These are phyloP conservation scores for Cyclotella kingstonii DNA, from an alignment of 108 stramenopile species.

Conservation along the genomic window DNA sequence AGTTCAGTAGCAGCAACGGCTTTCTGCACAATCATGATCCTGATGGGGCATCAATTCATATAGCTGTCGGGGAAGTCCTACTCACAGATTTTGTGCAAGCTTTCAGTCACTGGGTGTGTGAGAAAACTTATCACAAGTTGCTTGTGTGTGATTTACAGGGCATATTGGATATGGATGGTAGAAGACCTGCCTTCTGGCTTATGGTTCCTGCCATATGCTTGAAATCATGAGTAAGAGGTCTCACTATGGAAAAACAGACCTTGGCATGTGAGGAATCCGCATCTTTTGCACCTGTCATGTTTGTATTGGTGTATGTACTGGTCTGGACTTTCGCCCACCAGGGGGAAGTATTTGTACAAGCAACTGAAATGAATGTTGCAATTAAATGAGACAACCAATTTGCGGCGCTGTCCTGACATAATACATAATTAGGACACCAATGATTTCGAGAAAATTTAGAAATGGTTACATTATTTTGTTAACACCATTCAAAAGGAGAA, in stretches of 20 bases:
- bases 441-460: too few species aligned
- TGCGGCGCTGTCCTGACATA: too few species aligned
- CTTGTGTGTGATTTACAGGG: conserved; percentile 43
- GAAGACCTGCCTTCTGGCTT: conserved; percentile 26
- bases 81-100: conserved; percentile 47
- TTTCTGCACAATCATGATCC: conserved; percentile 16
- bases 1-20: conserved; percentile 57
- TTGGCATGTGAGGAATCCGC: conserved; percentile 34
- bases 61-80: conserved; percentile 31
- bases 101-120: conserved; percentile 47
- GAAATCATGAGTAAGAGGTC: conserved; percentile 5
- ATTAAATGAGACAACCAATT: too few species aligned
- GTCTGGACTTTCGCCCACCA: conserved; percentile 18
- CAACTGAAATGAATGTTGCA: too few species aligned
- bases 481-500: too few species aligned
- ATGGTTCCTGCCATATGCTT: conserved; percentile 42
- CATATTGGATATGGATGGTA: conserved; percentile 31
- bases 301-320: conserved; percentile 32
- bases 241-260: conserved; percentile 44
- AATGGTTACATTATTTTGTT: too few species aligned
- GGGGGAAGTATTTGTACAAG: too few species aligned
- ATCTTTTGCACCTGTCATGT: conserved; percentile 29
- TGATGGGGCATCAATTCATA: conserved; percentile 12
- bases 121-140: conserved; percentile 15
- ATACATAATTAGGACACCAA: too few species aligned